Percentiles rank a stretch among this genome's conserved stretches.
Evolutionary conservation across 108 stramenopile genomes (phyloP).

Genomic region (Fistulifera pelliculosa): DNA sequence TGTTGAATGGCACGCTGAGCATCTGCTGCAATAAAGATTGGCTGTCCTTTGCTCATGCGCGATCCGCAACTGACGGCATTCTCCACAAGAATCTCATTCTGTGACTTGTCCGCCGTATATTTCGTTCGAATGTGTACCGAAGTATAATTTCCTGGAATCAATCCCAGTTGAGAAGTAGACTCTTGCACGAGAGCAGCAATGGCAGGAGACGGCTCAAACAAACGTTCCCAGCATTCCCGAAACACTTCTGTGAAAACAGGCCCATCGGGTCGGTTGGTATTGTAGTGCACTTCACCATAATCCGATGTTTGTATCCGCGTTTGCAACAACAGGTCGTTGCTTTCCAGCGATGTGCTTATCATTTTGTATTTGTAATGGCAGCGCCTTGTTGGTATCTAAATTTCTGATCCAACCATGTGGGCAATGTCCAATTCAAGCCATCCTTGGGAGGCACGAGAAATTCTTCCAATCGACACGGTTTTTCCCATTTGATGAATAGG

Average conservation of each 20-base stretch:
- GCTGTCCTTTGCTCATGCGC: slow-evolving; percentile 6
- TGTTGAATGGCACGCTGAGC: not conserved
- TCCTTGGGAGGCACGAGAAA: slow-evolving; percentile 34
- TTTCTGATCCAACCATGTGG: slow-evolving; percentile 8
- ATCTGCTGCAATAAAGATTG: not conserved
- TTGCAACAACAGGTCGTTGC: slow-evolving; percentile 7
- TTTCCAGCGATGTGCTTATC: not conserved
- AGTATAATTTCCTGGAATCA: slow-evolving; percentile 8
- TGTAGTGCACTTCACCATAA: slow-evolving; percentile 4
- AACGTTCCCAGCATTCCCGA: not conserved
- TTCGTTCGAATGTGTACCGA: slow-evolving; percentile 27
- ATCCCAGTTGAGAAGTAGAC: not conserved
- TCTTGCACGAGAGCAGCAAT: not conserved
- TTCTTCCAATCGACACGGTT: slow-evolving; percentile 32
- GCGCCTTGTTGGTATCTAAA: not conserved
- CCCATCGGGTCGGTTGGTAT: slow-evolving; percentile 1
- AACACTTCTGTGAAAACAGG: slow-evolving; percentile 4
- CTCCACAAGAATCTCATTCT: not conserved
- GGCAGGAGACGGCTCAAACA: not conserved
- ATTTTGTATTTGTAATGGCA: not conserved
- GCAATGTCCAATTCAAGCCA: slow-evolving; percentile 24
- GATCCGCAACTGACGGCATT: slow-evolving; percentile 37
- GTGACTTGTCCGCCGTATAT: slow-evolving; percentile 11
- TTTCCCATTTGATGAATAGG: slow-evolving; percentile 34
- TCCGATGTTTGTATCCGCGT: slow-evolving; percentile 1